Evolutionary conservation across 2,329 filamentous ascomycete genomes (phyloP), one percentile per base, ranked within the genome.

Genomic region (Cercospora janseana): DNA sequence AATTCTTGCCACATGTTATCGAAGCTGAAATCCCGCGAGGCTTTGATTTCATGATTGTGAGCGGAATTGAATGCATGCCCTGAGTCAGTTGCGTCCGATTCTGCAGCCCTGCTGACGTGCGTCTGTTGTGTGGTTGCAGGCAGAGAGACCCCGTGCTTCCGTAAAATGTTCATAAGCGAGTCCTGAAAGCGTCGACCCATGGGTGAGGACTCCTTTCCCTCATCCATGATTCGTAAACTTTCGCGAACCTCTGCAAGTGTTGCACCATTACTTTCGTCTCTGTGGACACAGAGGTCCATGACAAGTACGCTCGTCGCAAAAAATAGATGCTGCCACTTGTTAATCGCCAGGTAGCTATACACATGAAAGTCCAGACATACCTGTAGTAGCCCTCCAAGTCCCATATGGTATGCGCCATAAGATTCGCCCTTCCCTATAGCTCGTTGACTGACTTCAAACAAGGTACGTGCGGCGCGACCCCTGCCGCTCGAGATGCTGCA

Each of bases 231-330:
- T n/a, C 48, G 52, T 6, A 60, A 57, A n/a, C 57, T 61, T 18
- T 56, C 52, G 6, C 49, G 49, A 1, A 65, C 50, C 37, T 63
- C 61, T 4, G 23, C 41, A 3, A 58, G 27, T 34, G 40, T 37
- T 6, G 41, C 47, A 7, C 32, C 29, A 24, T 55, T 40, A 4
- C 10, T 28, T 6, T 54, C 49, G 12, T 51, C 42, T 15, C 52
- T 49, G 38, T 63, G 63, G 40, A 62, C 54, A 42, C 60, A 63
- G 7, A 65, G 29, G 43, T 65, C 61, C 53, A 65, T 61, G 13
- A 61, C 60, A 6, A 65, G 46, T 2, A 63, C 60, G 6, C 63
- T 47, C 6, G 55, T 58, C 10, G 59, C 62, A 46, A 54, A 59
- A 56, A 61, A 65, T 16, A 65, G 29, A 32, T 62, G 60, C 29